Base-by-base conservation (phyloP, 1,284 basidiomycete species). In the Ceratobasidium theobromae region DNA sequence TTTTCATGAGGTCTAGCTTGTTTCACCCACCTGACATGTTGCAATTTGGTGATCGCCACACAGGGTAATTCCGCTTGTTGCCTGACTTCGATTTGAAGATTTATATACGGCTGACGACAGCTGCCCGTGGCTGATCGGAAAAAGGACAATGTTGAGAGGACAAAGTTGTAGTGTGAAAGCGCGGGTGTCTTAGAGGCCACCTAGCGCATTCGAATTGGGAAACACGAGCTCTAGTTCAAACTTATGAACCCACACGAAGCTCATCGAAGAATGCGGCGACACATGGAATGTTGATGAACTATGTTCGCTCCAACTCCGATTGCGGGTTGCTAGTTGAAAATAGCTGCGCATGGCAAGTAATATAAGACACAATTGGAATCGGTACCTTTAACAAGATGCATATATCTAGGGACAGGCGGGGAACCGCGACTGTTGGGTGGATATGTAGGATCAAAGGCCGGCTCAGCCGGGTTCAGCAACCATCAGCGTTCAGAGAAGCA, bases 401-500 rank as follows among this genome's bases (percentile, higher is more conserved):
- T 38, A 16, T 38, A 38, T 38, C 35, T 38, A 38, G 35, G 35
- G 35, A 6, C 35, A 38, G 16, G 35, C 35, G 16, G 35, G 35
- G 35, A 38, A 8, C 35, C 16, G 35, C 16, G n/a, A n/a, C n/a
- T n/a, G n/a, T n/a, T n/a, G n/a, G n/a, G n/a, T n/a, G n/a, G n/a
- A n/a, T n/a, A n/a, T 38, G 35, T 16, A 16, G 35, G 18, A 11
- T 21, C 18, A n/a, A 21, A 21, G 6, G 6, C 9, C 43, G 18
- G 18, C 43, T 45, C 9, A 11, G 5, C 43, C 43, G 43, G 43
- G 9, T 45, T 45, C 9, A 21, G 18, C 5, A 6, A 5, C 9
- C 43, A 45, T 45, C 43, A 25, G 43, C 25, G 40, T 45, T 58
- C 32, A 43, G 30, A 41, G 40, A 43, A 45, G 54, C 48, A 25